These are phyloP conservation scores for Urostyla sp. DNA, from an alignment of 73 alveolate species.

Conservation along the genomic window DNA sequence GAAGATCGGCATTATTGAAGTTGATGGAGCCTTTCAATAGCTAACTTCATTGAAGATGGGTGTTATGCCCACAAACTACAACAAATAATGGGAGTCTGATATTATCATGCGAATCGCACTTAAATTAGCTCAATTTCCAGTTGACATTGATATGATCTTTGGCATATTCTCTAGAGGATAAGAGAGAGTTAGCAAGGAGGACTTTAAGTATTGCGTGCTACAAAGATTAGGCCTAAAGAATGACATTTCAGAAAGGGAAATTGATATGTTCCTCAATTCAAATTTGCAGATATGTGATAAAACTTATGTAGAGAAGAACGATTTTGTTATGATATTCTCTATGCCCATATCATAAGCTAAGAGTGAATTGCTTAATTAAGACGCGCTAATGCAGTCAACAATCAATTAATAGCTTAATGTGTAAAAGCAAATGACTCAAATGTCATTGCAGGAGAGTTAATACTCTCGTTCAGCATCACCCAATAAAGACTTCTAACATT, in stretches of 20 bases:
- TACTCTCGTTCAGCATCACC: neutral
- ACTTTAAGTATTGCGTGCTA: slow-evolving; percentile 48
- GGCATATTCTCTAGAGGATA: slow-evolving; percentile 53
- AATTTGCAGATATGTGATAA: neutral
- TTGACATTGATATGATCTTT: slow-evolving; percentile 51
- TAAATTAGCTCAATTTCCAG: slow-evolving; percentile 58
- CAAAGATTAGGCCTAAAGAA: slow-evolving; percentile 12
- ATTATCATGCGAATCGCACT: slow-evolving; percentile 36
- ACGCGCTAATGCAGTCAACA: slow-evolving; percentile 3
- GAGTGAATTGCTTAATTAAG: slow-evolving; percentile 2
- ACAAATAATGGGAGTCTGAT: slow-evolving; percentile 62
- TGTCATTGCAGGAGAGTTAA: neutral
- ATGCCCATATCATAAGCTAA: slow-evolving; percentile 9
- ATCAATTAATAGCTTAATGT: too few relatives aligned
- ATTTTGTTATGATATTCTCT: slow-evolving; percentile 9
- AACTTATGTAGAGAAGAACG: neutral
- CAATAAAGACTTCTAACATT: neutral
- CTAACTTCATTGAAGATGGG: slow-evolving; percentile 31
- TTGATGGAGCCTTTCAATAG: slow-evolving; percentile 32
- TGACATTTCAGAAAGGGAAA: slow-evolving; percentile 29
- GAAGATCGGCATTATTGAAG: slow-evolving; percentile 71
- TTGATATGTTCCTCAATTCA: slow-evolving; percentile 43
- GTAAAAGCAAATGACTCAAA: too few relatives aligned
- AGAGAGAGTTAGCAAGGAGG: slow-evolving; percentile 41
- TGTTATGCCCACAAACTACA: slow-evolving; percentile 32